Evolutionary conservation across 441 rosid genomes (phyloP).

Genomic region (Adansonia gregorii): DNA sequence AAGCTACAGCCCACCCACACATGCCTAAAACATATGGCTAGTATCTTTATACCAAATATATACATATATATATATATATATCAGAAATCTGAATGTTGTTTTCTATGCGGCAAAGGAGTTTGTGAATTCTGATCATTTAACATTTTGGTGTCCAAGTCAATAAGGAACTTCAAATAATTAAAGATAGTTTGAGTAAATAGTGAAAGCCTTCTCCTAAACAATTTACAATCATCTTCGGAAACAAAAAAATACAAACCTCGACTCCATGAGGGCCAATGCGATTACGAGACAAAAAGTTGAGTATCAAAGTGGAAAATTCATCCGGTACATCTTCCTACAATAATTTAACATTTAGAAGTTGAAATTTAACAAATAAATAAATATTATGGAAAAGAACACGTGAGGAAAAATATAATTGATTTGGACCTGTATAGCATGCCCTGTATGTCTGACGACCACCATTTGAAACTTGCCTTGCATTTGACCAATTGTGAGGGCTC

Average conservation of each 20-base stretch:
- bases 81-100: no score
- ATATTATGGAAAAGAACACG: background rate
- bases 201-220: conserved; percentile 9
- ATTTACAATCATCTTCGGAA: background rate
- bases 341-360: background rate
- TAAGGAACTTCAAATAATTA: background rate
- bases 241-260: conserved; percentile 56
- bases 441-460: conserved; percentile 93
- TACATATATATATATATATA: no score
- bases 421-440: conserved; percentile 94
- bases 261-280: conserved; percentile 83
- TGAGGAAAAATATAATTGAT: background rate
- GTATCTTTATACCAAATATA: no score
- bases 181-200: background rate
- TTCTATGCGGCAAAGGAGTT: background rate
- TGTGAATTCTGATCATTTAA: background rate
- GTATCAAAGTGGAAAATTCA: conserved; percentile 69
- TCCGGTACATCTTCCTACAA: conserved; percentile 92
- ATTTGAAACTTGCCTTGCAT: conserved; percentile 99
- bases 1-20: background rate
- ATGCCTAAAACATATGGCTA: background rate
- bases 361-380: background rate
- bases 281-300: conserved; percentile 77
- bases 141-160: conserved; percentile 7
- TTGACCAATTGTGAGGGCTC: conserved; percentile 93